These are phyloP conservation scores for Picochlorum sp. DNA, from an alignment of 139 green algal genomes.

Conservation along the genomic window DNA sequence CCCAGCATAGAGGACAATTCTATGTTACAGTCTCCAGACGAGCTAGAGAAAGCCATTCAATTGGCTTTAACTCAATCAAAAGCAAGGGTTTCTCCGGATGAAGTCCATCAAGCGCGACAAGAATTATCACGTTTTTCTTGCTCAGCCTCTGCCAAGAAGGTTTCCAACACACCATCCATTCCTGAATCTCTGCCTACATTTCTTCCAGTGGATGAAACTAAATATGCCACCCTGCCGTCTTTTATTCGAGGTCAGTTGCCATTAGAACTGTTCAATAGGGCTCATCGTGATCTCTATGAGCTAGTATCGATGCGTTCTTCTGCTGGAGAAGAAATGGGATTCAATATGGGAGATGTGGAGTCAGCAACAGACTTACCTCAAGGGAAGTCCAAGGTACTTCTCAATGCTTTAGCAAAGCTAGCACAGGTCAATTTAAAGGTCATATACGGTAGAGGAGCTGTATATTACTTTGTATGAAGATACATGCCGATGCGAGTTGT, in stretches of 20 bases:
- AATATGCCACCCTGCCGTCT: constrained; percentile 11
- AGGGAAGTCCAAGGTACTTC: constrained; percentile 16
- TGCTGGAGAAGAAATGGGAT: background rate
- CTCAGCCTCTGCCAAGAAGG: too few relatives aligned
- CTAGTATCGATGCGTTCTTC: background rate
- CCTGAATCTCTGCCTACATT: constrained; percentile 4
- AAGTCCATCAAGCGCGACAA: too few relatives aligned
- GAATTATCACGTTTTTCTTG: too few relatives aligned
- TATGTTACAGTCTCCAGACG: too few relatives aligned
- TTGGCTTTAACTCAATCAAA: too few relatives aligned
- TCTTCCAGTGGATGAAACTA: background rate
- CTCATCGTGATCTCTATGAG: constrained; percentile 1
- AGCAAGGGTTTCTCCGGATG: too few relatives aligned
- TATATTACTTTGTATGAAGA: constrained; percentile 4
- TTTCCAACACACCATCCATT: background rate
- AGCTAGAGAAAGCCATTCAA: too few relatives aligned
- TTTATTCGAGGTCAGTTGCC: constrained; percentile 21
- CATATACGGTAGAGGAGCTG: constrained; percentile 7
- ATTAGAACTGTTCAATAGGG: constrained; percentile 7
- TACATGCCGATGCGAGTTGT: background rate
- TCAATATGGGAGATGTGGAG: constrained; percentile 18
- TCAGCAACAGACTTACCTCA: background rate
- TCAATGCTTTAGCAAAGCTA: constrained; percentile 23
- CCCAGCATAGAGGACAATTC: too few relatives aligned
- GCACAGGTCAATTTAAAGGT: constrained; percentile 18